These are phyloP conservation scores for Persicaria tinctoria DNA, from an alignment of 148 eudicot genomes.

Conservation along the genomic window DNA sequence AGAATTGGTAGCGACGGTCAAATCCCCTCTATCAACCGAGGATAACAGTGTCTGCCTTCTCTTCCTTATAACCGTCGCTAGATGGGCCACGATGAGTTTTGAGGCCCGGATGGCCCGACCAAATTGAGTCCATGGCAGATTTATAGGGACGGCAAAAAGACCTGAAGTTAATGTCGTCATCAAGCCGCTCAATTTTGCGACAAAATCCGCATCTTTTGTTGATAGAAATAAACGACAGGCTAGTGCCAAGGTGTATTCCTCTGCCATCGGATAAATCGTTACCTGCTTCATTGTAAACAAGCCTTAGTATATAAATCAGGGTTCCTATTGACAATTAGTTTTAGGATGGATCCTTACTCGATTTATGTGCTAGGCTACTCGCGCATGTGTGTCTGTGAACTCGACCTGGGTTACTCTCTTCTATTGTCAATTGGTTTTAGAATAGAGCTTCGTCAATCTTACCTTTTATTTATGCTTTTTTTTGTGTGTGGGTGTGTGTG, in stretches of 20 bases:
- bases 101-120: background rate
- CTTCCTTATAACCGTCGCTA: too few species aligned
- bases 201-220: background rate
- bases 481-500: too few species aligned
- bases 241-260: background rate
- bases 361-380: too few species aligned
- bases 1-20: too few species aligned
- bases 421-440: too few species aligned
- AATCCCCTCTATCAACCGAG: too few species aligned
- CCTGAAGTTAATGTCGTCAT: background rate
- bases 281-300: background rate
- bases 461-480: too few species aligned
- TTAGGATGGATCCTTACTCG: background rate
- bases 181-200: background rate
- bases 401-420: too few species aligned
- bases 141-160: background rate
- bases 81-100: background rate
- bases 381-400: too few species aligned
- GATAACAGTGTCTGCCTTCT: too few species aligned
- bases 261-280: background rate
- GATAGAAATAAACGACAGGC: constrained; percentile 4
- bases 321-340: background rate
- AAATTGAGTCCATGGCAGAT: constrained; percentile 2
- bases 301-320: background rate
- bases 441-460: too few species aligned